Percentiles rank a stretch among this genome's conserved stretches.
phyloP scores from a whole-genome alignment of 1,139 yeast genomes.

The Sugiyamaella neomexicana region DNA sequence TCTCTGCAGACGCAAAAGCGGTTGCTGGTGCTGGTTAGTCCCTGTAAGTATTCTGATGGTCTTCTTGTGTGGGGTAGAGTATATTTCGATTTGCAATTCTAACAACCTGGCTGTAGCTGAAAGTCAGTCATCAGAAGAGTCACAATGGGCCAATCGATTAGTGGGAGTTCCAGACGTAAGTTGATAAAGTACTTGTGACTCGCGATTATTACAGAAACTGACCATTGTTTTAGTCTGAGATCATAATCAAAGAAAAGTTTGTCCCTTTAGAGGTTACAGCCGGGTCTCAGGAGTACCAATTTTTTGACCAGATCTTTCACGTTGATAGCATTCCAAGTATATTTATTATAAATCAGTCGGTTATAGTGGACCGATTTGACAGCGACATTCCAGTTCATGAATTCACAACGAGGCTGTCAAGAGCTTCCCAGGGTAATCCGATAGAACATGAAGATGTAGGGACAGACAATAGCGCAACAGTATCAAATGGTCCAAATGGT shows the following conservation, averaged over 20 bases:
- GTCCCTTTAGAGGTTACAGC: slow-evolving; percentile 50
- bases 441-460: background rate
- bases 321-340: slow-evolving; percentile 50
- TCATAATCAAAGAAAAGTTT: slow-evolving; percentile 20
- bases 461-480: background rate
- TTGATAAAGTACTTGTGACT: background rate
- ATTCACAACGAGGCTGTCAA: slow-evolving; percentile 33
- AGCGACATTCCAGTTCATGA: slow-evolving; percentile 37
- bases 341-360: slow-evolving; percentile 50
- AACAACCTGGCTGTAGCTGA: slow-evolving; percentile 3
- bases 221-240: slow-evolving; percentile 4
- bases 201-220: background rate
- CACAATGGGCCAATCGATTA: slow-evolving; percentile 6
- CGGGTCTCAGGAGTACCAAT: slow-evolving; percentile 49
- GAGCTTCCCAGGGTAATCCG: background rate
- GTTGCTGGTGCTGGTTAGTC: slow-evolving; percentile 22
- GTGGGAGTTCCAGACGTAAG: slow-evolving; percentile 9
- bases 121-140: background rate
- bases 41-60: slow-evolving; percentile 4
- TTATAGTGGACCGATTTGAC: slow-evolving; percentile 47
- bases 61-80: slow-evolving; percentile 5
- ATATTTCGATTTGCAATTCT: background rate
- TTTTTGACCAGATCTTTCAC: slow-evolving; percentile 54
- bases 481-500: background rate
- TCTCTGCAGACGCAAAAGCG: slow-evolving; percentile 21